Percentiles rank a stretch among this genome's conserved stretches.
Conservation (phyloP, 768 basidiomycete genomes). For the Crepidotus variabilis region DNA sequence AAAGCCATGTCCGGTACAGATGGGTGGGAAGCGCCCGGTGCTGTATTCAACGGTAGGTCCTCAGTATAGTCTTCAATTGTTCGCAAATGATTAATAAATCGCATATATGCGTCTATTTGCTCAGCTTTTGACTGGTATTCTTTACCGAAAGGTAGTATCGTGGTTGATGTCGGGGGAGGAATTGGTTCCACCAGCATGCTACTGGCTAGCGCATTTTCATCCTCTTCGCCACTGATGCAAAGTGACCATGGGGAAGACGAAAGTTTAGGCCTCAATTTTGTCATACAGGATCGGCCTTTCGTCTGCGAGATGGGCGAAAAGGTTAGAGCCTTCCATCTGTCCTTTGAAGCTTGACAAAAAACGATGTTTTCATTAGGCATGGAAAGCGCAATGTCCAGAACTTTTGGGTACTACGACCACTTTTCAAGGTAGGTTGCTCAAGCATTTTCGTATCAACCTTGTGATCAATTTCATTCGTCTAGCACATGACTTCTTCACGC, state of each 20-base stretch:
- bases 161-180: constrained; percentile 73
- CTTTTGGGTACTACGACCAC: constrained; percentile 48
- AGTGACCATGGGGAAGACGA: constrained; percentile 8
- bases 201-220: constrained; percentile 32
- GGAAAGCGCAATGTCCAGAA: constrained; percentile 56
- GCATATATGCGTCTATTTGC: constrained; percentile 10
- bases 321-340: constrained; percentile 21
- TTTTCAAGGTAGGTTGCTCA: constrained; percentile 43
- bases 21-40: constrained; percentile 66
- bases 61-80: neutral
- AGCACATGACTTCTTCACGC: constrained; percentile 77
- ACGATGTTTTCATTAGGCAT: constrained; percentile 32
- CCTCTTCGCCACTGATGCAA: constrained; percentile 10
- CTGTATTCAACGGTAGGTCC: constrained; percentile 47
- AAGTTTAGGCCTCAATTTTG: constrained; percentile 34
- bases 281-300: constrained; percentile 62
- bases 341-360: neutral
- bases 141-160: constrained; percentile 44
- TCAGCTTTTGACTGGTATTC: constrained; percentile 61
- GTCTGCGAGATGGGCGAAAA: constrained; percentile 52
- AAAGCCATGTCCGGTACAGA: constrained; percentile 73
- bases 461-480: neutral
- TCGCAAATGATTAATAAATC: neutral
- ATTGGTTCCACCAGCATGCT: constrained; percentile 48
- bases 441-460: neutral